phyloP scores from a whole-genome alignment of 352 stramenopile genomes.

The Plasmopara muralis region DNA sequence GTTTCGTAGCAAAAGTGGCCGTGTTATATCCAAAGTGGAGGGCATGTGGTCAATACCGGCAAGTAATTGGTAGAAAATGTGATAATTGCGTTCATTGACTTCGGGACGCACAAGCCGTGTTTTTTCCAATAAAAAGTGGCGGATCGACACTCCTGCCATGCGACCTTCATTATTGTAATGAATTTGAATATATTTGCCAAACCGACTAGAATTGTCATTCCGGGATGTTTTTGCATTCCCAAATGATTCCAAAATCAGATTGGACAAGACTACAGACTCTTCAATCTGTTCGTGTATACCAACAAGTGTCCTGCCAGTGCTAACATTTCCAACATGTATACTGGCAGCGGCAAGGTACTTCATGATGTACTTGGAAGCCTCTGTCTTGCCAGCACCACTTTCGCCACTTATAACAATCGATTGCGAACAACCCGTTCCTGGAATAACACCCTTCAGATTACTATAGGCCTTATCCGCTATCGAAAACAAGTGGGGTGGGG shows the following conservation, averaged over 20 bases:
- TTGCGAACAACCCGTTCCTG: slow-evolving; percentile 64
- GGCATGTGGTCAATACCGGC: slow-evolving; percentile 29
- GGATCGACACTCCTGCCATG: slow-evolving; percentile 72
- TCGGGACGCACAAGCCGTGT: slow-evolving; percentile 63
- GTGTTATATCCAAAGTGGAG: slow-evolving; percentile 10
- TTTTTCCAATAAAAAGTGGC: slow-evolving; percentile 78
- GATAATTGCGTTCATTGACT: slow-evolving; percentile 72
- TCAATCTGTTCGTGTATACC: slow-evolving; percentile 74
- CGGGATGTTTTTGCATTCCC: slow-evolving; percentile 79
- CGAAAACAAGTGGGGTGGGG: slow-evolving; percentile 67
- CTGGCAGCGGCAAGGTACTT: slow-evolving; percentile 80
- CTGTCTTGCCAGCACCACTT: slow-evolving; percentile 90
- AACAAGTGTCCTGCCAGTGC: slow-evolving; percentile 7
- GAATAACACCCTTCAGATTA: slow-evolving; percentile 54
- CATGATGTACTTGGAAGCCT: slow-evolving; percentile 92
- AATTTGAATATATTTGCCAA: slow-evolving; percentile 89
- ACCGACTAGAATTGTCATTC: slow-evolving; percentile 88
- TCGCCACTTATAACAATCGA: slow-evolving; percentile 93
- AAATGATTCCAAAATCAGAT: slow-evolving; percentile 75
- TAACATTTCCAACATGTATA: slow-evolving; percentile 33
- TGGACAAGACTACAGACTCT: slow-evolving; percentile 75
- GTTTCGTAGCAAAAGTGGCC: slow-evolving; percentile 23
- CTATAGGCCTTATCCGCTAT: slow-evolving; percentile 75
- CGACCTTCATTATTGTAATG: slow-evolving; percentile 66
- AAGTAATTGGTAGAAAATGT: slow-evolving; percentile 79